Conservation (phyloP, 805 yeast species). For the Starmerella cellae region DNA sequence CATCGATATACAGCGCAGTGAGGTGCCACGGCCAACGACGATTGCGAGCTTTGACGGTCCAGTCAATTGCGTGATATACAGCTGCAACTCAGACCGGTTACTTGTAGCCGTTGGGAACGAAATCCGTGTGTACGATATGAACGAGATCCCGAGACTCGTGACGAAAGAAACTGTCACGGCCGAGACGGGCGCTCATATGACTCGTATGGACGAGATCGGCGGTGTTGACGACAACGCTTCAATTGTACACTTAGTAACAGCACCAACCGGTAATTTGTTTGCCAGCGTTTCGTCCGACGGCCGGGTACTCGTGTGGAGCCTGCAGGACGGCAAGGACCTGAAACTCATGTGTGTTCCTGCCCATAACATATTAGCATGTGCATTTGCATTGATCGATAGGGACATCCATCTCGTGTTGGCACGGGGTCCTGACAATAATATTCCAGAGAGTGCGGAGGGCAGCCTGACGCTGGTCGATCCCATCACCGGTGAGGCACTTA, state of each 20-base stretch:
- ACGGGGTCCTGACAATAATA: conserved; percentile 4
- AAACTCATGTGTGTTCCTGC: conserved; percentile 4
- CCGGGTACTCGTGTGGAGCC: conserved; percentile 3
- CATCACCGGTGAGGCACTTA: conserved; percentile 16
- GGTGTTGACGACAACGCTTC: background rate
- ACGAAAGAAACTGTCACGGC: background rate
- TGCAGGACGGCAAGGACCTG: conserved; percentile 2
- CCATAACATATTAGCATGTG: conserved; percentile 6
- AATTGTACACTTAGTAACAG: conserved; percentile 4
- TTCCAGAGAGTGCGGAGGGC: conserved; percentile 7
- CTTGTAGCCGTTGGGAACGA: conserved; percentile 15
- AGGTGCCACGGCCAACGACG: background rate
- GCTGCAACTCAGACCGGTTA: conserved; percentile 3
- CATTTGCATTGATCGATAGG: conserved; percentile 8
- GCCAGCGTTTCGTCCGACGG: conserved; percentile 13
- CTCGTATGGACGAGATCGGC: background rate
- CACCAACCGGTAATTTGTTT: conserved; percentile 10
- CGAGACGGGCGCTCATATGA: background rate
- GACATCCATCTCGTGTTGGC: conserved; percentile 14
- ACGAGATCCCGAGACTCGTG: conserved; percentile 1
- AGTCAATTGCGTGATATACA: conserved; percentile 5
- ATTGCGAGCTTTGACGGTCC: background rate
- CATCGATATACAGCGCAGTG: background rate
- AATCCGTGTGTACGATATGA: conserved; percentile 4
- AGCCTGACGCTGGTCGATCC: conserved; percentile 16